Base-by-base conservation (phyloP, 2,329 filamentous ascomycete genomes). In the Lanzia echinophila region DNA sequence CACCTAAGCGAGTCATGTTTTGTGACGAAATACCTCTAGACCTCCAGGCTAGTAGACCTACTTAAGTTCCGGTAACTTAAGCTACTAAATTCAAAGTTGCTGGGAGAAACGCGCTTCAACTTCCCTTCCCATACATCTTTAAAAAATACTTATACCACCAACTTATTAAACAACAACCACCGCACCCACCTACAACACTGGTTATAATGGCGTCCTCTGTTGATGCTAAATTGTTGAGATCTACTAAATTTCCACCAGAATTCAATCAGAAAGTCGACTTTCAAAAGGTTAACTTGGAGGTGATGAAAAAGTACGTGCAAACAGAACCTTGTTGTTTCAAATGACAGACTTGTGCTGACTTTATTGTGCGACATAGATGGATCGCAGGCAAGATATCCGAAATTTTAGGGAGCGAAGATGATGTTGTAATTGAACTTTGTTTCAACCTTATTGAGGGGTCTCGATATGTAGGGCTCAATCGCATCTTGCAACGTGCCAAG, bases 181-280 rank as follows among this genome's bases (percentile, higher is more conserved):
- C 34, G 39, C 34, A 41, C 31, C 24, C 47, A 10, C 15, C 34
- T 15, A 13, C 15, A 28, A 53, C 24, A 39, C 22, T 34, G 20
- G 33, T 33, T 36, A 47, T 24, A 17, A 94, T 94, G 89, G 86
- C 88, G 63, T 85, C 86, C 52, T 87, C 83, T 61, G 89, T 94
- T 58, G 92, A 96, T 71, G 86, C 88, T 61, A 95, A 95, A 76
- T 81, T 95, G 65, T 75, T 96, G 54, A 88, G 86, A 78, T 85
- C 86, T 71, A 97, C 91, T 53, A 96, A 95, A 68, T 97, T 96
- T 60, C 94, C 94, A 44, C 79, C 86, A 7, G 90, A 96, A 68
- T 99, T 97, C 74, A 92, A 82, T 68, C 84, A 88, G 69, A 96
- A 96, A 75, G 94, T 99, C 60, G 91, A 99, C 75, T 96, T 95